These are phyloP conservation scores for Dothideomycetes sp. DNA, from an alignment of 2,329 filamentous ascomycete species.

Conservation along the genomic window DNA sequence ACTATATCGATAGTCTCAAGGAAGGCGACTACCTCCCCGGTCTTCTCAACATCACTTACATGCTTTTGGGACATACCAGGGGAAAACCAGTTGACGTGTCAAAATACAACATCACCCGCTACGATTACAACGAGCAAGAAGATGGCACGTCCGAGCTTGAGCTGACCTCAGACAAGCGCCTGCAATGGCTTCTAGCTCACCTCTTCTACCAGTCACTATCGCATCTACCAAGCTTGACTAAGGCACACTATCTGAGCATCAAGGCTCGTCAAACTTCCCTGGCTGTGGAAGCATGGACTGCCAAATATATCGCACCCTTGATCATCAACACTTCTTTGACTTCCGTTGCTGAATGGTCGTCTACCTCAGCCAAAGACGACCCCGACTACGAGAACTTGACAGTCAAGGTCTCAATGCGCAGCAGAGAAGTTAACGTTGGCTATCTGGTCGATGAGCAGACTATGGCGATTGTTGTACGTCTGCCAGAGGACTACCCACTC, in stretches of 20 bases:
- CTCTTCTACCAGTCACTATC: conserved; percentile 74
- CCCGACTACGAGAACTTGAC: conserved; percentile 42
- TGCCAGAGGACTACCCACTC: conserved; percentile 76
- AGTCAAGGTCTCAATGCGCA: conserved; percentile 61
- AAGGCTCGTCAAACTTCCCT: conserved; percentile 67
- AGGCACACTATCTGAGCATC: conserved; percentile 74
- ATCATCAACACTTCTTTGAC: conserved; percentile 56
- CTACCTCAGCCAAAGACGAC: conserved; percentile 23
- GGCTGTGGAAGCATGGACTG: conserved; percentile 74
- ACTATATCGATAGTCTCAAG: conserved; percentile 73
- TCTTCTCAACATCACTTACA: conserved; percentile 69
- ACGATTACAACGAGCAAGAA: conserved; percentile 31
- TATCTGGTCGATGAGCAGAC: conserved; percentile 83
- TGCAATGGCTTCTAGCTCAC: conserved; percentile 75
- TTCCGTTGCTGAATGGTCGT: conserved; percentile 58
- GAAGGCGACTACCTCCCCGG: conserved; percentile 56
- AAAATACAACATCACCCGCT: conserved; percentile 58
- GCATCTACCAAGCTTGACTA: conserved; percentile 67
- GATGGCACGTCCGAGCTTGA: conserved; percentile 25
- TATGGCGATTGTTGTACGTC: conserved; percentile 68
- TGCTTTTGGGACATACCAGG: conserved; percentile 69
- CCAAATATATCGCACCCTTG: conserved; percentile 64
- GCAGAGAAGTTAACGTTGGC: conserved; percentile 67
- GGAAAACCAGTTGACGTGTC: conserved; percentile 59
- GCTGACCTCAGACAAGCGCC: conserved; percentile 57